Percentiles rank a stretch among this genome's conserved stretches.
Conservation (phyloP, 352 stramenopile species). For the Phytopythium aichiense region DNA sequence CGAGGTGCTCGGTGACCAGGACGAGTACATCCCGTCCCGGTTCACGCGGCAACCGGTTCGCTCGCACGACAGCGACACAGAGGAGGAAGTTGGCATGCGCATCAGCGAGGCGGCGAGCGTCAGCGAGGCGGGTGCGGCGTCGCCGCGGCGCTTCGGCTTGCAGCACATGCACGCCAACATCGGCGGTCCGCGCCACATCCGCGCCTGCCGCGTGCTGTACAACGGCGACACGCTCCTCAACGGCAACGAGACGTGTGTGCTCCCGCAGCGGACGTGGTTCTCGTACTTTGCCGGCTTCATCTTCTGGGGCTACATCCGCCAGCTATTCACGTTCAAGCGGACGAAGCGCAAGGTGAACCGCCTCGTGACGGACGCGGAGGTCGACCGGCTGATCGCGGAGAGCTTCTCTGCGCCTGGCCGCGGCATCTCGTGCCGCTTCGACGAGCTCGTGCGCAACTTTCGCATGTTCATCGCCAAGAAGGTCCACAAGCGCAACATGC, state of each 20-base stretch:
- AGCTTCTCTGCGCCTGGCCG: conserved; percentile 54
- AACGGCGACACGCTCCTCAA: conserved; percentile 68
- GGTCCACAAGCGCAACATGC: conserved; percentile 48
- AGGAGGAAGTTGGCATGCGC: conserved; percentile 30
- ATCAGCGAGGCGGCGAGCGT: conserved; percentile 35
- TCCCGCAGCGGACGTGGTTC: conserved; percentile 50
- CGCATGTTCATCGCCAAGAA: conserved; percentile 83
- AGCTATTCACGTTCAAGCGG: conserved; percentile 32
- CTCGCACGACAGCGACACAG: conserved; percentile 8
- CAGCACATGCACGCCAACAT: conserved; percentile 41
- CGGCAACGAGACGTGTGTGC: conserved; percentile 55
- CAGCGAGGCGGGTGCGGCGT: conserved; percentile 9
- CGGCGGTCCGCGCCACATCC: conserved; percentile 51
- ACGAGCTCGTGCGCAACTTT: conserved; percentile 78
- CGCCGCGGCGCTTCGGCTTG: conserved; percentile 37
- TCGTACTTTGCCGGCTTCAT: conserved; percentile 57
- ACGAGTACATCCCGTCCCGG: conserved; percentile 41
- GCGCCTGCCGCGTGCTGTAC: conserved; percentile 67
- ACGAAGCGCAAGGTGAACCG: conserved; percentile 42
- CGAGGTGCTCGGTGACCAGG: conserved; percentile 60
- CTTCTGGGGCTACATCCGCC: conserved; percentile 41
- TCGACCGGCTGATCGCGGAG: conserved; percentile 60
- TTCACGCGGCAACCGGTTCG: conserved; percentile 25
- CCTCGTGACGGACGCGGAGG: conserved; percentile 60
- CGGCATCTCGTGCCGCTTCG: conserved; percentile 75